phyloP scores from a whole-genome alignment of 1,284 basidiomycete genomes.

The Afroboletus lepidellus region DNA sequence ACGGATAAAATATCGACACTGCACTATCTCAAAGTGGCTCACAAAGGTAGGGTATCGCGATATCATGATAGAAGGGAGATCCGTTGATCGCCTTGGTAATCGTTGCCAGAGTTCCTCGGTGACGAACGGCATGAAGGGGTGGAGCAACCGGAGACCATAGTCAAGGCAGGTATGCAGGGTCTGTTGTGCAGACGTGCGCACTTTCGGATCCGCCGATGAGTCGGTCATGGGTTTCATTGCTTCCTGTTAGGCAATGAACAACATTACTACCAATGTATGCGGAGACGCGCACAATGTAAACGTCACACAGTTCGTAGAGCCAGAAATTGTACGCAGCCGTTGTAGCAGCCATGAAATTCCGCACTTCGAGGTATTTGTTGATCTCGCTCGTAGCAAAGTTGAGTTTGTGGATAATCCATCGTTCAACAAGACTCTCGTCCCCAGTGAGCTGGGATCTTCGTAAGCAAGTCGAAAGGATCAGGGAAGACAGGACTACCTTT shows the following conservation, averaged over 20 bases:
- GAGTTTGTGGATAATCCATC: conserved; percentile 95
- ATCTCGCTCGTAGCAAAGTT: conserved; percentile 79
- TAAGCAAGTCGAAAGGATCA: conserved; percentile 4
- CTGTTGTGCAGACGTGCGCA: conserved; percentile 85
- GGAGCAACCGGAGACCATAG: conserved; percentile 83
- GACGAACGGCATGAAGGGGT: conserved; percentile 99
- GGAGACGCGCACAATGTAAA: conserved; percentile 79
- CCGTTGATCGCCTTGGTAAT: conserved; percentile 81
- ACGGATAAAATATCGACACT: background rate
- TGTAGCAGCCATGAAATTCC: conserved; percentile 94
- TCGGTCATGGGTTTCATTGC: conserved; percentile 98
- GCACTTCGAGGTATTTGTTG: conserved; percentile 73
- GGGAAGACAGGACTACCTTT: conserved; percentile 48
- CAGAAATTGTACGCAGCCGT: conserved; percentile 90
- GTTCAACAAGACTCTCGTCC: conserved; percentile 88
- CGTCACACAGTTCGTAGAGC: conserved; percentile 98
- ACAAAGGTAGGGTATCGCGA: conserved; percentile 81
- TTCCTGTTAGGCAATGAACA: conserved; percentile 55
- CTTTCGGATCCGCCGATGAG: conserved; percentile 59
- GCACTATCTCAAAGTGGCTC: conserved; percentile 31
- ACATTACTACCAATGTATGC: background rate
- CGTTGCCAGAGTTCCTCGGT: conserved; percentile 99
- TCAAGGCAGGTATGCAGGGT: conserved; percentile 96
- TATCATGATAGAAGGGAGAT: conserved; percentile 87
- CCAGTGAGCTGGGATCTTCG: conserved; percentile 68